Evolutionary conservation across 371 early-diverging fungal species (phyloP).

Genomic region (Syncephalastrum racemosum): DNA sequence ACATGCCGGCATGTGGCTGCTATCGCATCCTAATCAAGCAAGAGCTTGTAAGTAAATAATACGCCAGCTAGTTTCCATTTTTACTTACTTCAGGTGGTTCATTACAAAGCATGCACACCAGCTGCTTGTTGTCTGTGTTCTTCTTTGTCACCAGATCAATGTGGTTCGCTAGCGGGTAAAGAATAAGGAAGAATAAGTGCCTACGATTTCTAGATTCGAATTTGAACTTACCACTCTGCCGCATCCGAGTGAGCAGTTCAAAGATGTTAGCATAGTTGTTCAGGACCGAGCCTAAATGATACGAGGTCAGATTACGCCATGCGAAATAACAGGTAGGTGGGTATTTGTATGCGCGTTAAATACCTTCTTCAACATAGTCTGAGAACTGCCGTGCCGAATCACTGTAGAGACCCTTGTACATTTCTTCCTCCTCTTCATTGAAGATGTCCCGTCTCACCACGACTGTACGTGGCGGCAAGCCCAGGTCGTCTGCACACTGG

Average conservation of each 20-base stretch:
- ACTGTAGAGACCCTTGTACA: conserved; percentile 84
- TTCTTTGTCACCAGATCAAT: conserved; percentile 79
- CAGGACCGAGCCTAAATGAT: conserved; percentile 64
- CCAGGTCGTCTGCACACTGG: conserved; percentile 89
- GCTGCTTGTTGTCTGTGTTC: conserved; percentile 35
- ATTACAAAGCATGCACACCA: conserved; percentile 91
- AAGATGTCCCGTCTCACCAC: conserved; percentile 82
- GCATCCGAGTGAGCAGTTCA: conserved; percentile 75
- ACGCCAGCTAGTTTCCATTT: neutral
- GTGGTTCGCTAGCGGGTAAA: conserved; percentile 77
- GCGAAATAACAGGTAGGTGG: too few species aligned
- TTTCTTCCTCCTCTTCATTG: conserved; percentile 91
- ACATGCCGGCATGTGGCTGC: conserved; percentile 90
- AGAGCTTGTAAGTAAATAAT: neutral
- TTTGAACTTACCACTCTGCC: conserved; percentile 36
- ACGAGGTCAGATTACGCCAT: neutral
- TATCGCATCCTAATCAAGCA: conserved; percentile 69
- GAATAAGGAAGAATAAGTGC: conserved; percentile 21
- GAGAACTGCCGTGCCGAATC: conserved; percentile 80
- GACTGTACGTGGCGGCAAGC: conserved; percentile 88
- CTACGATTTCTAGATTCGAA: conserved; percentile 11
- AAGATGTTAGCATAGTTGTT: conserved; percentile 96
- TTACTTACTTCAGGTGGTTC: conserved; percentile 57
- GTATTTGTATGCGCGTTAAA: neutral
- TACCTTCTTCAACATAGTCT: conserved; percentile 80